phyloP scores from a whole-genome alignment of 495 filamentous ascomycete species.

The Aspergillus olivimuriae region DNA sequence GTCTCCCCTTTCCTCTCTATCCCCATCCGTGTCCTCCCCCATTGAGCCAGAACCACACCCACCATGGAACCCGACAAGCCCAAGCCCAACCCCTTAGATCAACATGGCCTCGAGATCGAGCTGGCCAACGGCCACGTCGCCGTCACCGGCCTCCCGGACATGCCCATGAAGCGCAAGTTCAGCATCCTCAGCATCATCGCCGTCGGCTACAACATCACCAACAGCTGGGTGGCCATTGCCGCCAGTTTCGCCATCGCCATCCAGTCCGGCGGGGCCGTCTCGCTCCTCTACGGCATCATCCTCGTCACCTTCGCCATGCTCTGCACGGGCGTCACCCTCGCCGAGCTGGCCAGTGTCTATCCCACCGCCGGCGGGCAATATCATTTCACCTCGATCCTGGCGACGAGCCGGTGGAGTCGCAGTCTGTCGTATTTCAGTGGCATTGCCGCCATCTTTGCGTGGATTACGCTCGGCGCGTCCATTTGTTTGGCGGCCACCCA shows the following conservation, averaged over 20 bases:
- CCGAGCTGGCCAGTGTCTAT: conserved; percentile 46
- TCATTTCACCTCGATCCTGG: conserved; percentile 29
- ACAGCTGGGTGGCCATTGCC: conserved; percentile 28
- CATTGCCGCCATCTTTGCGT: conserved; percentile 21
- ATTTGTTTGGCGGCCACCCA: conserved; percentile 17
- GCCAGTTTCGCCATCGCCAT: conserved; percentile 26
- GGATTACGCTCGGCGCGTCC: conserved; percentile 21
- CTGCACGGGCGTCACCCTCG: conserved; percentile 38
- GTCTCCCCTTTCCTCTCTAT: not conserved
- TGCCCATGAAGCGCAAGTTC: conserved; percentile 19
- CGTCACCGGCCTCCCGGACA: conserved; percentile 10
- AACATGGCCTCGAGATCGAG: conserved; percentile 10
- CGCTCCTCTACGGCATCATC: conserved; percentile 27
- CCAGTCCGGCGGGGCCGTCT: conserved; percentile 23
- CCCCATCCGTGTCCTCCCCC: not conserved
- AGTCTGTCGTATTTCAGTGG: conserved; percentile 24
- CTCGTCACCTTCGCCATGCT: conserved; percentile 19
- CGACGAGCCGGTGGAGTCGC: conserved; percentile 16
- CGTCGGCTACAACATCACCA: conserved; percentile 27
- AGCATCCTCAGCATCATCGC: conserved; percentile 25
- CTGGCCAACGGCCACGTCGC: conserved; percentile 16
- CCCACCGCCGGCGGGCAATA: conserved; percentile 49
- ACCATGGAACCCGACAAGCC: conserved; percentile 9
- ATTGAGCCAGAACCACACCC: not conserved
- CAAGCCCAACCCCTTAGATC: conserved; percentile 4